A percentile compares a stretch with the other conserved stretches of the same genome.
Evolutionary conservation across 2,329 filamentous ascomycete species (phyloP).

Genomic region (Emericellopsis atlantica): DNA sequence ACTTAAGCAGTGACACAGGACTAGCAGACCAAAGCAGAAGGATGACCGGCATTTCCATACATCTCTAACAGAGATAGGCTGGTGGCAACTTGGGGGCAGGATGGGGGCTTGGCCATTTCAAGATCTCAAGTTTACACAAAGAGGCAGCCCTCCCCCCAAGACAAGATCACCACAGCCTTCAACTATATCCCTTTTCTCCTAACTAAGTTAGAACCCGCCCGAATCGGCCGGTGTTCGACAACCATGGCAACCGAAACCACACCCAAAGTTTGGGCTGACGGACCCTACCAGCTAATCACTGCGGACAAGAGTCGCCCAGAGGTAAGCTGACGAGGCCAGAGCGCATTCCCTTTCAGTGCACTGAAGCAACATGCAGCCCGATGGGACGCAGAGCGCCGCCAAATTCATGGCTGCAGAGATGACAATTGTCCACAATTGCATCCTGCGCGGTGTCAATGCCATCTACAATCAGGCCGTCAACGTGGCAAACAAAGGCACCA

Average conservation of each 20-base stretch:
- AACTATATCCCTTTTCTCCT: too few species aligned
- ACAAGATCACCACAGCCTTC: not conserved
- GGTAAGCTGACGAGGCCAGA: conserved; percentile 5
- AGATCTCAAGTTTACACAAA: too few species aligned
- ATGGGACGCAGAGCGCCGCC: conserved; percentile 7
- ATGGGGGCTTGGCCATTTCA: too few species aligned
- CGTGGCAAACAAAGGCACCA: conserved; percentile 17
- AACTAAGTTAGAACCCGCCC: too few species aligned
- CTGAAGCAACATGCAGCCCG: conserved; percentile 3
- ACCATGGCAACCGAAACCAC: too few species aligned
- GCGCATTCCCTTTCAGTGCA: not conserved
- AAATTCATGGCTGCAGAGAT: conserved; percentile 12
- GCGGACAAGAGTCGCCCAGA: conserved; percentile 9
- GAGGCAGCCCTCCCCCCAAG: not conserved
- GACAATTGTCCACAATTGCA: conserved; percentile 20
- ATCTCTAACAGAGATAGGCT: too few species aligned
- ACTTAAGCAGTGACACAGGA: too few species aligned
- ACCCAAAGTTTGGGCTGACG: conserved; percentile 17
- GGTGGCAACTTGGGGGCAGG: too few species aligned
- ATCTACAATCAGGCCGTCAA: conserved; percentile 23
- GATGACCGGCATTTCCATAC: too few species aligned
- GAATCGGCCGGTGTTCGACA: too few species aligned
- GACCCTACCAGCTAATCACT: conserved; percentile 17
- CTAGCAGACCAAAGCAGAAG: too few species aligned
- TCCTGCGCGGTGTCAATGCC: conserved; percentile 22